These are phyloP conservation scores for Bimuria novae-zelandiae DNA, from an alignment of 2,329 filamentous ascomycete species.

Conservation along the genomic window DNA sequence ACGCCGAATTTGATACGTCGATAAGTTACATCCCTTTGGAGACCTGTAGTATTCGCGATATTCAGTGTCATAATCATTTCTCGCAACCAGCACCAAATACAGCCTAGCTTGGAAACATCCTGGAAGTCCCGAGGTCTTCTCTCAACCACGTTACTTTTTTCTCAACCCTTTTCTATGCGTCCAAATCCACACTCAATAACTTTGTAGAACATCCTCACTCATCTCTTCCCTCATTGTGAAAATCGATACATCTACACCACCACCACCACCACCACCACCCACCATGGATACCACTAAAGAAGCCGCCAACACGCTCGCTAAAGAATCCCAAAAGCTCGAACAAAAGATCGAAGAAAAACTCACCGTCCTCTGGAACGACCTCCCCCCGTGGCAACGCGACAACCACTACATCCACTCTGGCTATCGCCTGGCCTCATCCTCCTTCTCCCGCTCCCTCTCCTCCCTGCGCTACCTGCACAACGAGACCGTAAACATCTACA, in stretches of 20 bases:
- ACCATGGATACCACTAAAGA: slow-evolving; percentile 31
- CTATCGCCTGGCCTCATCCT: slow-evolving; percentile 67
- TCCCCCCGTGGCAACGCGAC: slow-evolving; percentile 58
- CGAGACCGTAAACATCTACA: slow-evolving; percentile 73
- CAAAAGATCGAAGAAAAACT: slow-evolving; percentile 53
- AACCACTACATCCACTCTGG: slow-evolving; percentile 71
- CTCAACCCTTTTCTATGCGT: no score
- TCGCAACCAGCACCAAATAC: slow-evolving; percentile 2
- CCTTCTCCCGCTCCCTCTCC: slow-evolving; percentile 61
- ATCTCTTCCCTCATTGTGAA: no score
- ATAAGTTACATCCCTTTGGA: neutral
- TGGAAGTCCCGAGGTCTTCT: neutral
- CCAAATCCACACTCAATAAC: no score
- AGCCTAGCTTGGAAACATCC: neutral
- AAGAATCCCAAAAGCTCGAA: slow-evolving; percentile 31
- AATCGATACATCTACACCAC: no score
- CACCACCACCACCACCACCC: no score
- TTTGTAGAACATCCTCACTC: no score
- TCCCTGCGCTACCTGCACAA: slow-evolving; percentile 69
- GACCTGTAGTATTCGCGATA: neutral
- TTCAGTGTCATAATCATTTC: neutral
- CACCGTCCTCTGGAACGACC: slow-evolving; percentile 51
- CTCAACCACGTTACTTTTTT: neutral
- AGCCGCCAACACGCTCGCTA: slow-evolving; percentile 18
- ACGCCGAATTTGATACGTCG: slow-evolving; percentile 12